phyloP scores from a whole-genome alignment of 495 filamentous ascomycete species.

The Aspergillus cavernicola region DNA sequence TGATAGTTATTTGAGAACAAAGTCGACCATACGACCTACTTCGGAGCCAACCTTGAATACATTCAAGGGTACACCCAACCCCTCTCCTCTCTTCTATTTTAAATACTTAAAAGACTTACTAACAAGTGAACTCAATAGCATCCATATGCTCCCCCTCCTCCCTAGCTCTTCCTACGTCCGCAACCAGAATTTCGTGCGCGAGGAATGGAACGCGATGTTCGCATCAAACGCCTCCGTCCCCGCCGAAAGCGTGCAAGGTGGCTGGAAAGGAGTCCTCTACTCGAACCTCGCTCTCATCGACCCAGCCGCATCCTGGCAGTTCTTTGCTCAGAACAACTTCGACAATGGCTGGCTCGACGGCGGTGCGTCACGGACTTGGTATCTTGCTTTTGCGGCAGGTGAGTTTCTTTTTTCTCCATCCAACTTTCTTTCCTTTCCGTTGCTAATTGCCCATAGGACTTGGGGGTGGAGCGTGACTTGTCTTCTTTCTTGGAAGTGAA shows the following conservation, averaged over 20 bases:
- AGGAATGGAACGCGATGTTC: conserved; percentile 88
- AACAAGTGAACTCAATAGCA: conserved; percentile 39
- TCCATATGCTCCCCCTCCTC: conserved; percentile 92
- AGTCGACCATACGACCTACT: conserved; percentile 92
- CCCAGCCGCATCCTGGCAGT: conserved; percentile 64
- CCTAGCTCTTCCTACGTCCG: conserved; percentile 68
- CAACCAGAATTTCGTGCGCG: conserved; percentile 60
- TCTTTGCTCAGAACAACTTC: conserved; percentile 67
- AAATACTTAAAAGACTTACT: not conserved
- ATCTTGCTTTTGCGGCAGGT: conserved; percentile 75
- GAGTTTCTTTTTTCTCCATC: conserved; percentile 22
- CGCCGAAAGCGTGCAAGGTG: conserved; percentile 58
- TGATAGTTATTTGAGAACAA: conserved; percentile 88
- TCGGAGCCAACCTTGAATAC: conserved; percentile 74
- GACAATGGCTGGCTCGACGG: conserved; percentile 75
- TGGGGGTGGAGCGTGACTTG: too few relatives aligned
- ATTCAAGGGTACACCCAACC: conserved; percentile 62
- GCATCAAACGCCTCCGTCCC: conserved; percentile 39
- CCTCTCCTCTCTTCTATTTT: conserved; percentile 1
- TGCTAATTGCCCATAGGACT: not conserved
- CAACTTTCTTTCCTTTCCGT: not conserved
- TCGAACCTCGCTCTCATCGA: conserved; percentile 79
- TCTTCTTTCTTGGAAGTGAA: too few relatives aligned
- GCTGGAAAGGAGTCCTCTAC: conserved; percentile 84
- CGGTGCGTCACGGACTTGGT: conserved; percentile 85